A percentile compares a stretch with the other conserved stretches of the same genome.
These are phyloP conservation scores for Sarocladium kiliense DNA, from an alignment of 2,329 filamentous ascomycete genomes.

Conservation along the genomic window DNA sequence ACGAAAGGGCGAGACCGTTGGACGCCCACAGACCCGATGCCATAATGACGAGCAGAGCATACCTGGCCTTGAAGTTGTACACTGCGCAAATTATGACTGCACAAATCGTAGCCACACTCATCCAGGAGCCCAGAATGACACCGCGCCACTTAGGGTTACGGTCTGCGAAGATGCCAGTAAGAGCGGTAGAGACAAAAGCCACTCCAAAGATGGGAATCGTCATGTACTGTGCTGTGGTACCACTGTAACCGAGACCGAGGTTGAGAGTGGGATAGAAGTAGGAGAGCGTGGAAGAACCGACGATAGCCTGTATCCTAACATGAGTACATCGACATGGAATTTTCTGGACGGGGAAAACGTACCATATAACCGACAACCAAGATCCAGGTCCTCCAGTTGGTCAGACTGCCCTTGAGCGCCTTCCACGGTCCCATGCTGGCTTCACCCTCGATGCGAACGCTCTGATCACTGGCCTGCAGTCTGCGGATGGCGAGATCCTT, in stretches of 20 bases:
- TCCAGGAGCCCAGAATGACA: slow-evolving; percentile 42
- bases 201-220: slow-evolving; percentile 45
- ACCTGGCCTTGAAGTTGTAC: slow-evolving; percentile 46
- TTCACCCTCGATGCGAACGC: slow-evolving; percentile 56
- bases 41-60: slow-evolving; percentile 49
- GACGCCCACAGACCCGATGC: slow-evolving; percentile 49
- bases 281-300: slow-evolving; percentile 24
- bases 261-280: slow-evolving; percentile 30
- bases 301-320: slow-evolving; percentile 19
- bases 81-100: slow-evolving; percentile 39
- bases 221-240: slow-evolving; percentile 25
- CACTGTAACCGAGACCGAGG: slow-evolving; percentile 24
- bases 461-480: slow-evolving; percentile 56
- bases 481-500: slow-evolving; percentile 56
- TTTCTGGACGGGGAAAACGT: no score
- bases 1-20: slow-evolving; percentile 46
- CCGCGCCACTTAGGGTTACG: slow-evolving; percentile 37
- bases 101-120: slow-evolving; percentile 33
- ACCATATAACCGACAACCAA: slow-evolving; percentile 15
- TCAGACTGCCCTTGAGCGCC: slow-evolving; percentile 11
- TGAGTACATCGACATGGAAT: no score
- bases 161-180: slow-evolving; percentile 43
- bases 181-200: slow-evolving; percentile 43
- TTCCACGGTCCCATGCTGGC: slow-evolving; percentile 37
- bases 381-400: slow-evolving; percentile 13